These are phyloP conservation scores for Monilinia laxa DNA, from an alignment of 2,329 filamentous ascomycete genomes.

Conservation along the genomic window DNA sequence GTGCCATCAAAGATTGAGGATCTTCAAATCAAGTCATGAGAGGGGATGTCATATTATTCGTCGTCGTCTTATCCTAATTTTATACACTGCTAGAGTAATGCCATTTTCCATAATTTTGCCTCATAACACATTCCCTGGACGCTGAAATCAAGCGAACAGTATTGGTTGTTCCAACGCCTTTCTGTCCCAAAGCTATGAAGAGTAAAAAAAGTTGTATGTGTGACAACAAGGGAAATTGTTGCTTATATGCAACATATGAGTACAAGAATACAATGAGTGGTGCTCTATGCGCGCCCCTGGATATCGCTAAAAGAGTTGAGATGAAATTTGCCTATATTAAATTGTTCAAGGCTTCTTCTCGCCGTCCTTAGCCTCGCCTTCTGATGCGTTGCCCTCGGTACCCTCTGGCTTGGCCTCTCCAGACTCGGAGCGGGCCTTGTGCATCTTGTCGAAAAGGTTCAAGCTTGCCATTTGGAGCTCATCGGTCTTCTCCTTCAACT, in stretches of 20 bases:
- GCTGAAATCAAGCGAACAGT: constrained; percentile 35
- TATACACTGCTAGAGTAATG: constrained; percentile 39
- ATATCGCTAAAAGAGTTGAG: constrained; percentile 37
- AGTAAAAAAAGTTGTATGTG: constrained; percentile 36
- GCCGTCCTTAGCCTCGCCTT: constrained; percentile 71
- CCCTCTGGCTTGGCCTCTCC: constrained; percentile 51
- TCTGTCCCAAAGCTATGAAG: constrained; percentile 40
- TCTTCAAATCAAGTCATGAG: constrained; percentile 43
- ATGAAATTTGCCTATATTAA: constrained; percentile 30
- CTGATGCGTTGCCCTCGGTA: constrained; percentile 45
- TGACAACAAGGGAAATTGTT: constrained; percentile 40
- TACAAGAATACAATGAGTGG: constrained; percentile 40
- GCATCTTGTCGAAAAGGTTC: constrained; percentile 99
- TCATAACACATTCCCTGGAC: constrained; percentile 34
- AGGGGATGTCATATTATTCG: constrained; percentile 58
- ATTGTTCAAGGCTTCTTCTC: constrained; percentile 63
- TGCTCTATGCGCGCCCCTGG: constrained; percentile 39
- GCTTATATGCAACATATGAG: constrained; percentile 41
- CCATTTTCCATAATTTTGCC: constrained; percentile 37
- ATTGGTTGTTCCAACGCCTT: constrained; percentile 40
- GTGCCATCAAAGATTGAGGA: background rate
- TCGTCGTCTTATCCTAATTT: constrained; percentile 48
- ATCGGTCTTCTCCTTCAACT: constrained; percentile 98
- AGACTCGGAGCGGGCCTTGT: constrained; percentile 82
- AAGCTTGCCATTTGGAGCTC: constrained; percentile 94